Base-by-base conservation (phyloP, 2,329 filamentous ascomycete species). In the Colletotrichum coccodes region DNA sequence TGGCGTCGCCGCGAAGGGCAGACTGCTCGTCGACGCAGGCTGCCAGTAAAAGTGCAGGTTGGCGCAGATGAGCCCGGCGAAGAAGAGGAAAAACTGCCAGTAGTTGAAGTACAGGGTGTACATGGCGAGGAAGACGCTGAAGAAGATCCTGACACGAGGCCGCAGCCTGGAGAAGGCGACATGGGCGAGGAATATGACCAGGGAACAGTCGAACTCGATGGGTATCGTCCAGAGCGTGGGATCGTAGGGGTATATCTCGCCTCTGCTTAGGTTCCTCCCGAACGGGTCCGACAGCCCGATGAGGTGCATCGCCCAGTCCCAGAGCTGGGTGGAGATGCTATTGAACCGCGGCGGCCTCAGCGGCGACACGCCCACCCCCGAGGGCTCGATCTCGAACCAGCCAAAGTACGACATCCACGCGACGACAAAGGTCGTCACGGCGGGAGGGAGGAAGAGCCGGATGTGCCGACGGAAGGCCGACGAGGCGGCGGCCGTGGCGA, bases 201-300 rank as follows among this genome's bases (percentile, higher is more conserved):
- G 83, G 3, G 86, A 89, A 75, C 85, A 86, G 65, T 85, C 81
- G 72, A 87, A 89, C 75, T 90, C 88, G 52, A 89, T 82, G 4
- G 88, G 88, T 40, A 90, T 90, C 6, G 88, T 90, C 88, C 88
- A 90, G 21, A 90, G 77, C 68, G 90, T 88, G 26, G 86, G 81
- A 72, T 90, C 87, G 72, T 89, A 88, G 34, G 76, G 79, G 28
- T 53, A 68, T 2, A 12, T 40, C 11, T 42, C 18, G 7, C 65
- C 65, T 16, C 61, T 38, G 3, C 12, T 21, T 6, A 57, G 78
- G 63, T 82, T 79, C 84, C 84, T 87, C 65, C 79, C 78, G 77
- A 85, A 87, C 30, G 87, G 76, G 53, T 87, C 82, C 36, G 87
- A 71, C 67, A 87, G 86, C 26, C 79, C 75, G 69, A 81, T 84